phyloP scores from a whole-genome alignment of 2,329 filamentous ascomycete species.

The Boeremia exigua region DNA sequence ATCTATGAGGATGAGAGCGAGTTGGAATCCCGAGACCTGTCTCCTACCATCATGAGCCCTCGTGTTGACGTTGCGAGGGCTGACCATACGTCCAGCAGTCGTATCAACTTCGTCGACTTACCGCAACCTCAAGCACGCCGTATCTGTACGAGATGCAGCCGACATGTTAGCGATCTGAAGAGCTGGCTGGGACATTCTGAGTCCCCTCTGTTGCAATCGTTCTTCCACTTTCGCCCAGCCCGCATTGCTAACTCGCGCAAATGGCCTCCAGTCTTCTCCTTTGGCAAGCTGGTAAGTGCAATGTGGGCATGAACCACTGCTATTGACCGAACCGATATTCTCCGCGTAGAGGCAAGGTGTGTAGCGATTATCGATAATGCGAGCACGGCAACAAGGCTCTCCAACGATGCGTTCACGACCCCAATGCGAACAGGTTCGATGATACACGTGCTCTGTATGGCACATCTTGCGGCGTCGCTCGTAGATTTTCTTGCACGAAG shows the following conservation, averaged over 20 bases:
- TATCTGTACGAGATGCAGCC: background rate
- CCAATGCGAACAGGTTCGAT: constrained; percentile 41
- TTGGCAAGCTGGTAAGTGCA: constrained; percentile 25
- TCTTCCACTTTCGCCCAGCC: constrained; percentile 29
- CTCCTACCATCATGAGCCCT: background rate
- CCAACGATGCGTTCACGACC: constrained; percentile 33
- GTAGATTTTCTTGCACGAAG: too few species aligned
- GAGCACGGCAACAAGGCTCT: constrained; percentile 40
- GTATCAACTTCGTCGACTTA: constrained; percentile 10
- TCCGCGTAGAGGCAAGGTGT: constrained; percentile 34
- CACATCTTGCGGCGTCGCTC: constrained; percentile 33
- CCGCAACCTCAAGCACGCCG: background rate
- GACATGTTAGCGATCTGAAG: background rate
- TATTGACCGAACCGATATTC: constrained; percentile 32
- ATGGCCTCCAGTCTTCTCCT: constrained; percentile 27
- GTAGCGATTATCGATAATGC: constrained; percentile 23
- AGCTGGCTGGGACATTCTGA: background rate
- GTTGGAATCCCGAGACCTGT: too few species aligned
- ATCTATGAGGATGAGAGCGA: background rate
- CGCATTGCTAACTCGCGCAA: constrained; percentile 25
- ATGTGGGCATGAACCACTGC: constrained; percentile 23
- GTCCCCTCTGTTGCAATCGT: constrained; percentile 16
- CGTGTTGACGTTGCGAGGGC: constrained; percentile 8
- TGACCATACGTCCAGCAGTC: constrained; percentile 13
- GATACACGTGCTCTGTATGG: constrained; percentile 40